Evolutionary conservation across 1,284 basidiomycete species (phyloP).

Genomic region (Blastosporella zonata): DNA sequence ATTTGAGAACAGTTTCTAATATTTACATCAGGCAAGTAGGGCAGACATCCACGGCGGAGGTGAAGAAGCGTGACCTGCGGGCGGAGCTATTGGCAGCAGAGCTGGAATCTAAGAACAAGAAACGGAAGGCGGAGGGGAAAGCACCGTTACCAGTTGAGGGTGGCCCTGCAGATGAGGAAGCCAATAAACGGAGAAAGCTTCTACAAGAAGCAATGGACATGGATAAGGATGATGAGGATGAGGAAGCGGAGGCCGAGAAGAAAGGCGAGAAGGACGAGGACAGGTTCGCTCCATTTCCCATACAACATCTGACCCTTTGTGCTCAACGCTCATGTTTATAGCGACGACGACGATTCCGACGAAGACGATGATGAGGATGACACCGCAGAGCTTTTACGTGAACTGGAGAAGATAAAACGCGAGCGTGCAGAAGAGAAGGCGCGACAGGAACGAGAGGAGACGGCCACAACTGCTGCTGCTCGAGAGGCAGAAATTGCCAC

Average conservation of each 20-base stretch:
- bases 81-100: slow-evolving; percentile 83
- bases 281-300: slow-evolving; percentile 11
- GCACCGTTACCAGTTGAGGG: slow-evolving; percentile 45
- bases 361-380: slow-evolving; percentile 81
- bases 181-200: slow-evolving; percentile 74
- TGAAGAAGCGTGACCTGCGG: slow-evolving; percentile 76
- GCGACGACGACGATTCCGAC: slow-evolving; percentile 30
- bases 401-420: slow-evolving; percentile 93
- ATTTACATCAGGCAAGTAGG: slow-evolving; percentile 65
- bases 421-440: slow-evolving; percentile 92
- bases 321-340: slow-evolving; percentile 12
- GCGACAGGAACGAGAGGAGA: slow-evolving; percentile 74
- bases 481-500: slow-evolving; percentile 83
- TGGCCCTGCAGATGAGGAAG: slow-evolving; percentile 50
- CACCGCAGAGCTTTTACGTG: slow-evolving; percentile 87
- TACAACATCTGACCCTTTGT: background rate
- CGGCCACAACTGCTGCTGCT: slow-evolving; percentile 59
- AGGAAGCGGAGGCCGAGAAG: slow-evolving; percentile 45
- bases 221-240: slow-evolving; percentile 84
- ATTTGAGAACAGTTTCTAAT: background rate
- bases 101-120: slow-evolving; percentile 79
- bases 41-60: slow-evolving; percentile 75
- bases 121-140: slow-evolving; percentile 82
- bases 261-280: slow-evolving; percentile 25
- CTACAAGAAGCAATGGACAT: slow-evolving; percentile 80